These are phyloP conservation scores for Pleurotus pulmonarius DNA, from an alignment of 768 basidiomycete species.

Conservation along the genomic window DNA sequence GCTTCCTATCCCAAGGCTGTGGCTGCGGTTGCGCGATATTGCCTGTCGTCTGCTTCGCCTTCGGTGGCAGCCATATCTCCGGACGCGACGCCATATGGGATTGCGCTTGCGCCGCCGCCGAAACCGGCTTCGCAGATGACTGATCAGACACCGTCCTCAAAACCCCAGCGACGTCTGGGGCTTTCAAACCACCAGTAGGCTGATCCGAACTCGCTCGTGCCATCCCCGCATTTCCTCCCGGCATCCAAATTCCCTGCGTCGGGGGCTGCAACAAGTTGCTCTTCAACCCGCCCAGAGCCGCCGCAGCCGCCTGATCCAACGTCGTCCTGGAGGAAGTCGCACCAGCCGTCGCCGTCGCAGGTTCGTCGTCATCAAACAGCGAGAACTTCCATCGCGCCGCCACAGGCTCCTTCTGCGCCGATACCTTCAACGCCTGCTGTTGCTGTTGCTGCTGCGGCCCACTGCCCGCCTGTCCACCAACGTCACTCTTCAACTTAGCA, in stretches of 20 bases:
- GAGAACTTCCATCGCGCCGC: background rate
- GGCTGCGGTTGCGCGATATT: background rate
- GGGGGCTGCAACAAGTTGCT: background rate
- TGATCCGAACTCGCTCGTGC: background rate
- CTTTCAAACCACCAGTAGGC: background rate
- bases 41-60: background rate
- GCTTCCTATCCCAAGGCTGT: constrained; percentile 2
- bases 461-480: background rate
- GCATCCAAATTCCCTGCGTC: background rate
- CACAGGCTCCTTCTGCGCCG: background rate
- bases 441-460: background rate
- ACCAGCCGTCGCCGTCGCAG: background rate
- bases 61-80: constrained; percentile 1
- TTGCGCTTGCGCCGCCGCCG: background rate
- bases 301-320: background rate
- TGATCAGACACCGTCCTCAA: background rate
- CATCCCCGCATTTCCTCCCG: background rate
- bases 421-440: background rate
- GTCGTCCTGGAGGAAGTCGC: background rate
- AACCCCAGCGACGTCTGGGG: background rate
- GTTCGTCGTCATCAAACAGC: constrained; percentile 4
- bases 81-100: background rate
- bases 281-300: background rate
- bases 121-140: background rate
- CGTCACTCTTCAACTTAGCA: constrained; percentile 1